Conservation (phyloP, 306 rosid genomes). For the Citrullus mucosospermus region DNA sequence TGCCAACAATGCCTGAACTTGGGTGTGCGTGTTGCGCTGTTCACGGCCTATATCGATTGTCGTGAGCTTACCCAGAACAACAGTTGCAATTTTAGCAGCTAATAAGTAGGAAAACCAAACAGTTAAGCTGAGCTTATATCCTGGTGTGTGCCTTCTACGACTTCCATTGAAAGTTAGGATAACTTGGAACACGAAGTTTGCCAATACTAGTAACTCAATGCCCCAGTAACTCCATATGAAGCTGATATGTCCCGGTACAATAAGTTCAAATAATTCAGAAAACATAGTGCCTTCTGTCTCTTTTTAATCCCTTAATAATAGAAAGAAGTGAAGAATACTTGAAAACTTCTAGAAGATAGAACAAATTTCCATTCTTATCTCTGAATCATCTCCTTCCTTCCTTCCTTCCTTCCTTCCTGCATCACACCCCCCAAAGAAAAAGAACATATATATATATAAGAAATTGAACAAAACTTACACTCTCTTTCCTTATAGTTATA, state of each 20-base stretch:
- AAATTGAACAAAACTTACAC: not conserved
- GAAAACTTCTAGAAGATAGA: not conserved
- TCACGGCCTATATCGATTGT: constrained; percentile 28
- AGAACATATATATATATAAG: not conserved
- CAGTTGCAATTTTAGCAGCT: constrained; percentile 30
- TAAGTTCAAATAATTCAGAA: constrained; percentile 16
- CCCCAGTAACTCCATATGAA: constrained; percentile 42
- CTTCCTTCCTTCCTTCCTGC: not conserved
- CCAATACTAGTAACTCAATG: constrained; percentile 28
- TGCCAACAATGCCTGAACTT: constrained; percentile 36
- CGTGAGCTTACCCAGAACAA: constrained; percentile 48
- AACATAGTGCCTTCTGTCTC: not conserved
- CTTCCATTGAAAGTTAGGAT: constrained; percentile 41
- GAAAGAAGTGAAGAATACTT: not conserved
- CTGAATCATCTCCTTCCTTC: not conserved
- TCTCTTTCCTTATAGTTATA: not conserved
- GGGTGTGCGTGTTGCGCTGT: constrained; percentile 24
- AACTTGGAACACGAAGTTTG: constrained; percentile 34
- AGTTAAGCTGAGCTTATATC: constrained; percentile 28
- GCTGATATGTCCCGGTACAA: constrained; percentile 25
- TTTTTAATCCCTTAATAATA: not conserved
- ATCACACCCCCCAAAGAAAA: not conserved
- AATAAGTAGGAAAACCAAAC: constrained; percentile 51
- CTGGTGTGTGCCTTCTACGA: constrained; percentile 42
- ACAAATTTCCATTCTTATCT: not conserved